phyloP scores from a whole-genome alignment of 345 rosid species.

The Brassica rapa region DNA sequence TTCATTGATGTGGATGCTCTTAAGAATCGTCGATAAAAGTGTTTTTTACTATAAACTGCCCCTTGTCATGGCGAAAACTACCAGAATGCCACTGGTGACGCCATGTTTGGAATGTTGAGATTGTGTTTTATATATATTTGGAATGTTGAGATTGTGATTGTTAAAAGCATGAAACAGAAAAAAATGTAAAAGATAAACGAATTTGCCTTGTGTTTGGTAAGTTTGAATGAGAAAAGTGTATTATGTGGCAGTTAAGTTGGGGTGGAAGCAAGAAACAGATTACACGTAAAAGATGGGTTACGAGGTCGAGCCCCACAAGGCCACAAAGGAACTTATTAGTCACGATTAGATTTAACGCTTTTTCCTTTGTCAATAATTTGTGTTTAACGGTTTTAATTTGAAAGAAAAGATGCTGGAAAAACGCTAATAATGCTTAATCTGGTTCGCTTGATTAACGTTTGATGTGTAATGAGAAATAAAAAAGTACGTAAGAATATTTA shows the following conservation, averaged over 20 bases:
- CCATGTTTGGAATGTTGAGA: slow-evolving; percentile 9
- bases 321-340: background rate
- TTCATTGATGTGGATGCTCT: no score
- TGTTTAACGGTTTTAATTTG: background rate
- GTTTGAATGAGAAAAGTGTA: background rate
- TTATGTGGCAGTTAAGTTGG: background rate
- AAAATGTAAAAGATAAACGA: background rate
- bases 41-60: background rate
- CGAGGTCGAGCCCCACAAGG: background rate
- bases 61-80: background rate
- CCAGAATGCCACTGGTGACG: slow-evolving; percentile 23
- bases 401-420: background rate
- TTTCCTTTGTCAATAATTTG: background rate
- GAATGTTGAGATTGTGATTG: background rate
- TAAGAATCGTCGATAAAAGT: slow-evolving; percentile 28
- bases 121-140: background rate
- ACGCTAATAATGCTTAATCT: no score
- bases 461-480: background rate
- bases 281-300: background rate
- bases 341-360: background rate
- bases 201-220: background rate
- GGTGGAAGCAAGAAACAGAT: background rate
- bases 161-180: background rate
- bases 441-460: no score
- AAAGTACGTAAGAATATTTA: no score